Evolutionary conservation across 352 stramenopile species (phyloP).

Genomic region (Phytopythium helicoides): DNA sequence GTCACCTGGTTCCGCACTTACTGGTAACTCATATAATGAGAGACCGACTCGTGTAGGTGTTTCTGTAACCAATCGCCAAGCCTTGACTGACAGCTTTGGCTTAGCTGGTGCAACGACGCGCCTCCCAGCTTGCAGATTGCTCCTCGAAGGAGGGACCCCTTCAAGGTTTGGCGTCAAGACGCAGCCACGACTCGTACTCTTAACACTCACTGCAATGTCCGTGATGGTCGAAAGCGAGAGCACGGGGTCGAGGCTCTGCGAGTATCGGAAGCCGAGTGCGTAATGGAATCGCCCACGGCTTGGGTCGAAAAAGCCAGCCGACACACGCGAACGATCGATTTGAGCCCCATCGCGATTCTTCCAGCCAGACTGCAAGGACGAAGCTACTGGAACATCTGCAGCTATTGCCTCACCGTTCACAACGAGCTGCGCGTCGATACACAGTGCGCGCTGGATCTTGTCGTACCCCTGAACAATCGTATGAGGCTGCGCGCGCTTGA

Average conservation of each 20-base stretch:
- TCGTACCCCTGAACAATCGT: conserved; percentile 54
- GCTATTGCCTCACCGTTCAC: conserved; percentile 39
- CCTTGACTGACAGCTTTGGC: conserved; percentile 14
- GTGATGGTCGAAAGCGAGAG: conserved; percentile 28
- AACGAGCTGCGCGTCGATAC: conserved; percentile 24
- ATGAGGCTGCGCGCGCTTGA: conserved; percentile 51
- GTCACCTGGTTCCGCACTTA: conserved; percentile 25
- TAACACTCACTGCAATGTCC: conserved; percentile 18
- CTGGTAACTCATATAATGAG: conserved; percentile 45
- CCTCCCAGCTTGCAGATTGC: conserved; percentile 8
- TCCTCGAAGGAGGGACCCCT: background rate
- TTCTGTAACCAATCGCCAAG: conserved; percentile 39
- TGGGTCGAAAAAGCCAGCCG: conserved; percentile 15
- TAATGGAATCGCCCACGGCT: conserved; percentile 32
- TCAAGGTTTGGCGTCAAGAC: too few relatives aligned
- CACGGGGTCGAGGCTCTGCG: conserved; percentile 11
- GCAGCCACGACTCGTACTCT: background rate
- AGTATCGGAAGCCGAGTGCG: conserved; percentile 28
- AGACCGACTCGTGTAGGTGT: conserved; percentile 38
- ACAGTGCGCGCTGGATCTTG: conserved; percentile 29
- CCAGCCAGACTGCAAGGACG: conserved; percentile 8
- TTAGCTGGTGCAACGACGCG: conserved; percentile 1
- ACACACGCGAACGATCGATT: conserved; percentile 8
- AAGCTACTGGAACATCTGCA: conserved; percentile 14
- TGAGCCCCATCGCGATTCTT: conserved; percentile 8